Conservation (phyloP, 1,284 basidiomycete species). For the Porogramme epimiltina region DNA sequence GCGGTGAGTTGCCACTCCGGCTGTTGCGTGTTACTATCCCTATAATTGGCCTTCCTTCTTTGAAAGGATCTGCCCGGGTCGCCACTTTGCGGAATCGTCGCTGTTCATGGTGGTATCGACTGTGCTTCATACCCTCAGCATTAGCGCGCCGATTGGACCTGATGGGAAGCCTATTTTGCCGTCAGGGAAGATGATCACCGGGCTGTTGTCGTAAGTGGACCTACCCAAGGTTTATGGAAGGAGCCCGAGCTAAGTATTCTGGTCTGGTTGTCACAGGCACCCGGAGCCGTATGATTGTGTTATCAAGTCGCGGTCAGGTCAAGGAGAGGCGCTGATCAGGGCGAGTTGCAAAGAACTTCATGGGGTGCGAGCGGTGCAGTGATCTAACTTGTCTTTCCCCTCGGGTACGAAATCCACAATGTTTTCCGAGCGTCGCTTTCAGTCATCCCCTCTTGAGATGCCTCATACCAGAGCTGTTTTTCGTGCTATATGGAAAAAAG, state of each 20-base stretch:
- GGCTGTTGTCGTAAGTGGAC: too few species aligned
- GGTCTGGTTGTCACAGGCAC: conserved; percentile 41
- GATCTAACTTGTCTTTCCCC: too few species aligned
- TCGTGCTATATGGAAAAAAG: too few species aligned
- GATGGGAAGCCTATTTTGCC: conserved; percentile 2
- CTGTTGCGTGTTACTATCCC: too few species aligned
- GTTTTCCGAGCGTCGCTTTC: too few species aligned
- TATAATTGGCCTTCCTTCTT: conserved; percentile 3
- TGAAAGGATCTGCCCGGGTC: conserved; percentile 18
- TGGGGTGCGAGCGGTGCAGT: too few species aligned
- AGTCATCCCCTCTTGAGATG: too few species aligned
- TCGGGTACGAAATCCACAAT: too few species aligned
- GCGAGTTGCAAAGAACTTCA: not conserved
- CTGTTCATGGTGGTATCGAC: conserved; percentile 6
- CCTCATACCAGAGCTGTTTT: too few species aligned
- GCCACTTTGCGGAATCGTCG: conserved; percentile 9
- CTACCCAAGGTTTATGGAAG: too few species aligned
- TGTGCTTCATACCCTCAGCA: conserved; percentile 9
- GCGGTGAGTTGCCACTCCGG: conserved; percentile 22
- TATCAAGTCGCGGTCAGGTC: conserved; percentile 59
- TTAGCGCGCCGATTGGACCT: conserved; percentile 1
- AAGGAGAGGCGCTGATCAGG: conserved; percentile 49
- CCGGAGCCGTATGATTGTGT: conserved; percentile 62
- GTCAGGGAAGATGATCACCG: conserved; percentile 1
- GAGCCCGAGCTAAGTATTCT: not conserved